phyloP scores from a whole-genome alignment of 2,329 filamentous ascomycete species.

The Cercospora berteroae region DNA sequence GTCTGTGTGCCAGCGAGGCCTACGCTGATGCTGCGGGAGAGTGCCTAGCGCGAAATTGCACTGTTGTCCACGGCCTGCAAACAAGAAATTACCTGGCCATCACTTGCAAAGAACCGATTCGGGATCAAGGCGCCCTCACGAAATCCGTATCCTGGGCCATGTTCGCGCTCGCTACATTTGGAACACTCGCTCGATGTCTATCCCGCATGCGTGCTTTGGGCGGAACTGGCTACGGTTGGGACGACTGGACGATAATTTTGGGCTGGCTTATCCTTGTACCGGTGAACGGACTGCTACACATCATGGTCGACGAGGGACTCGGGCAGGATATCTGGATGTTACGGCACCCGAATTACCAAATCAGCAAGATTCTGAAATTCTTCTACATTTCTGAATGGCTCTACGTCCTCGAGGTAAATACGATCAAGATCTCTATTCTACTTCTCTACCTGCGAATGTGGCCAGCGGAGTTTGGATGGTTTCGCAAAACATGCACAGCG shows the following conservation, averaged over 20 bases:
- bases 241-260: slow-evolving; percentile 20
- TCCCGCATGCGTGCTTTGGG: slow-evolving; percentile 18
- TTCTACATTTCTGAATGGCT: slow-evolving; percentile 24
- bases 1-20: slow-evolving; percentile 16
- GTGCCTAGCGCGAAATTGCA: slow-evolving; percentile 23
- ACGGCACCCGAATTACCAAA: slow-evolving; percentile 2
- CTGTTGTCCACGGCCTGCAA: slow-evolving; percentile 14
- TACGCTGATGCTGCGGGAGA: slow-evolving; percentile 1
- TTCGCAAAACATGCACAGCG: slow-evolving; percentile 16
- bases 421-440: slow-evolving; percentile 23
- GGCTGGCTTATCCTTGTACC: slow-evolving; percentile 17
- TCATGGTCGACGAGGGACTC: slow-evolving; percentile 19
- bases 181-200: slow-evolving; percentile 12
- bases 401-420: slow-evolving; percentile 19
- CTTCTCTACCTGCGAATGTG: slow-evolving; percentile 26
- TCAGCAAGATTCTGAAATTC: slow-evolving; percentile 19
- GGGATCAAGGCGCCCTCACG: slow-evolving; percentile 14
- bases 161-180: slow-evolving; percentile 18
- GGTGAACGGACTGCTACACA: slow-evolving; percentile 12
- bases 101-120: slow-evolving; percentile 20
- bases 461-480: slow-evolving; percentile 17
- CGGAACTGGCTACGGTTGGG: slow-evolving; percentile 22
- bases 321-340: slow-evolving; percentile 27
- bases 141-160: slow-evolving; percentile 16
- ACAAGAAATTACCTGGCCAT: slow-evolving; percentile 18